Evolutionary conservation across 2,329 filamentous ascomycete genomes (phyloP).

Genomic region (Verticillium longisporum): DNA sequence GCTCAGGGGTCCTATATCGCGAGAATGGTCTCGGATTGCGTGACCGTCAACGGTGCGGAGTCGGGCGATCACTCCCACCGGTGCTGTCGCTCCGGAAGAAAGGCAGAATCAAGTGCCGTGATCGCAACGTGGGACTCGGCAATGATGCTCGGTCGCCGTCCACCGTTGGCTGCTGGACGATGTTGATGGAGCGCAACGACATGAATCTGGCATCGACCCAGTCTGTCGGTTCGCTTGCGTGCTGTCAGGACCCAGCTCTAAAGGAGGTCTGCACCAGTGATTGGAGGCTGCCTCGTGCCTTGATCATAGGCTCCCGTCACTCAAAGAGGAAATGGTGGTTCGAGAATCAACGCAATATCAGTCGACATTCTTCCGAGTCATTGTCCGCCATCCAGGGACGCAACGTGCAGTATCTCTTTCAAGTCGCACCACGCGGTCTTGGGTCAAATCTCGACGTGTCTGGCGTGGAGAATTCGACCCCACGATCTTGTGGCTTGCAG

Average conservation of each 20-base stretch:
- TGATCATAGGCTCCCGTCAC: too few species aligned
- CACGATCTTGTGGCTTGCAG: neutral
- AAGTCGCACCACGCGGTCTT: neutral
- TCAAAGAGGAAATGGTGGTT: neutral
- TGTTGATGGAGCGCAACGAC: too few species aligned
- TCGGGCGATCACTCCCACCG: neutral
- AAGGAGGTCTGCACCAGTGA: too few species aligned
- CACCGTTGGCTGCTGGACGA: neutral
- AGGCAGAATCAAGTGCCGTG: neutral
- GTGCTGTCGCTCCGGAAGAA: neutral
- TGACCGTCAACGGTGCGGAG: neutral
- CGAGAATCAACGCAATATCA: neutral
- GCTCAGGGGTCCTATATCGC: constrained; percentile 11
- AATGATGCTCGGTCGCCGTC: neutral
- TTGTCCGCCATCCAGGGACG: neutral
- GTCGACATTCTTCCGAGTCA: neutral
- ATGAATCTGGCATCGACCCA: too few species aligned
- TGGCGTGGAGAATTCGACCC: neutral
- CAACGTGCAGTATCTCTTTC: neutral
- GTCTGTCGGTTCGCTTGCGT: too few species aligned
- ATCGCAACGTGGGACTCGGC: neutral
- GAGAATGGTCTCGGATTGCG: neutral
- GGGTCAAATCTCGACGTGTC: neutral
- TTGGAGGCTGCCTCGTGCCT: too few species aligned
- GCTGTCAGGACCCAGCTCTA: too few species aligned